phyloP scores from a whole-genome alignment of 1,284 basidiomycete species.

The Retiboletus flavoniger region DNA sequence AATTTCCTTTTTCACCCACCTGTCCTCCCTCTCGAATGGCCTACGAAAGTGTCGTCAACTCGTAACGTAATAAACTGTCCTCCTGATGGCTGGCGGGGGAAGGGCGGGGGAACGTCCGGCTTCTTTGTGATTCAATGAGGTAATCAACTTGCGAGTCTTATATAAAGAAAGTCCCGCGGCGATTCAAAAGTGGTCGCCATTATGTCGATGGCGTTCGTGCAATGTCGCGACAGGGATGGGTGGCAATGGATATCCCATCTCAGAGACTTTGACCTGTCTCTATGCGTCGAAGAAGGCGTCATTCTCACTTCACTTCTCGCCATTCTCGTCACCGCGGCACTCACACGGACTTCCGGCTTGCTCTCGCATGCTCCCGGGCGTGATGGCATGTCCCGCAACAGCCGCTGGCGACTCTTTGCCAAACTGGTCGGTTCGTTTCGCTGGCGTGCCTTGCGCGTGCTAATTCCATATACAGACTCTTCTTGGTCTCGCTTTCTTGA shows the following conservation, averaged over 20 bases:
- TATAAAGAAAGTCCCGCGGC: neutral
- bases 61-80: too few species aligned
- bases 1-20: too few species aligned
- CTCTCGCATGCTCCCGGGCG: conserved; percentile 30
- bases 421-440: conserved; percentile 54
- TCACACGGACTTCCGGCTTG: conserved; percentile 39
- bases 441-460: neutral
- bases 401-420: conserved; percentile 48
- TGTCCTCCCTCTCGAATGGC: too few species aligned
- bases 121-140: neutral
- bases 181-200: neutral
- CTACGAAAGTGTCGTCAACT: too few species aligned
- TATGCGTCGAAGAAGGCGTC: conserved; percentile 81
- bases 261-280: conserved; percentile 77
- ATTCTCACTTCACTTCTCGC: conserved; percentile 55
- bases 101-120: too few species aligned
- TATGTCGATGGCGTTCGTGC: conserved; percentile 38
- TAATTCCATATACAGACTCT: conserved; percentile 39
- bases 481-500: conserved; percentile 42
- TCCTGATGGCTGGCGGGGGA: too few species aligned
- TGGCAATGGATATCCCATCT: conserved; percentile 61
- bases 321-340: conserved; percentile 45
- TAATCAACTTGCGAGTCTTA: neutral
- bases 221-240: conserved; percentile 56
- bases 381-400: conserved; percentile 37